A percentile compares a stretch with the other conserved stretches of the same genome.
Evolutionary conservation across 441 rosid species (phyloP).

Genomic region (Erodium texanum): DNA sequence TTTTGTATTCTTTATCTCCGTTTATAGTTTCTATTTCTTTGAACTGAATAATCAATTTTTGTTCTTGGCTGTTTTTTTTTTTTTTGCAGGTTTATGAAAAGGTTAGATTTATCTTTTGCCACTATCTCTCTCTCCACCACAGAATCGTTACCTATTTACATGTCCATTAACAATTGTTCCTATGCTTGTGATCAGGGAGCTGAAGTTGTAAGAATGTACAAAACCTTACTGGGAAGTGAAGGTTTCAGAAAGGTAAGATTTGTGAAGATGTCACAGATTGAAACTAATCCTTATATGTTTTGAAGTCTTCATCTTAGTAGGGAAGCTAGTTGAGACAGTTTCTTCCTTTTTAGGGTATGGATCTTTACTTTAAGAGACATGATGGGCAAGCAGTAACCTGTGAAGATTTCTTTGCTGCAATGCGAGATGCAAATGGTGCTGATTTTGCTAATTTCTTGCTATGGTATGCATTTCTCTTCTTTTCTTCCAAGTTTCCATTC

Average conservation of each 20-base stretch:
- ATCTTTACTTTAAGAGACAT: conserved; percentile 89
- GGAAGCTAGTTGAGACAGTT: conserved; percentile 13
- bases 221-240: conserved; percentile 76
- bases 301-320: conserved; percentile 7
- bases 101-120: conserved; percentile 36
- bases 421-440: conserved; percentile 91
- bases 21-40: neutral
- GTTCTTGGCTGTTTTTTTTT: conserved; percentile 21
- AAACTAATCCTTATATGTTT: neutral
- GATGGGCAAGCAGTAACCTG: conserved; percentile 98
- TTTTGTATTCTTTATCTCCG: neutral
- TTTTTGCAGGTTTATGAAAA: conserved; percentile 82
- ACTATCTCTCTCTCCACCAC: conserved; percentile 5
- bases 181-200: conserved; percentile 63
- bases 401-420: conserved; percentile 90
- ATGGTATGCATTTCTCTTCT: conserved; percentile 40
- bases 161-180: conserved; percentile 13
- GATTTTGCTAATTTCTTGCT: conserved; percentile 85
- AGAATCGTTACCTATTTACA: conserved; percentile 11
- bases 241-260: conserved; percentile 79
- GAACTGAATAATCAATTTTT: conserved; percentile 8
- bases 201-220: conserved; percentile 99
- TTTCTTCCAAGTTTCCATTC: conserved; percentile 9
- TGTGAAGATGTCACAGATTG: neutral
- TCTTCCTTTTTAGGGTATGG: conserved; percentile 62